These are phyloP conservation scores for Meredithiella fracta DNA, from an alignment of 2,329 filamentous ascomycete genomes.

Conservation along the genomic window DNA sequence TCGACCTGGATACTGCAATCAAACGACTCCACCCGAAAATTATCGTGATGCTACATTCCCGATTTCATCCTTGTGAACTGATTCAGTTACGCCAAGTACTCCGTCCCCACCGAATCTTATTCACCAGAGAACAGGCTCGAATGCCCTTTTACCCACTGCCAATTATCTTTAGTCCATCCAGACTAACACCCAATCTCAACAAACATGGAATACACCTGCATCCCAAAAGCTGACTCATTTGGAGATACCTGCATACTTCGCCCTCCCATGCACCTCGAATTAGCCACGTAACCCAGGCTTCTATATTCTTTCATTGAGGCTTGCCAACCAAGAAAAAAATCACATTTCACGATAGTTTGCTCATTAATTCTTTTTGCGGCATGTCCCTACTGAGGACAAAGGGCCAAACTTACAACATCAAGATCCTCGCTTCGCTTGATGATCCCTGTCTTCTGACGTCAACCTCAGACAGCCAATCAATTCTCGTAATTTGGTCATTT, in stretches of 20 bases:
- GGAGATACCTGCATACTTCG: too few relatives aligned
- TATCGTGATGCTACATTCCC: not conserved
- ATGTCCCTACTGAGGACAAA: not conserved
- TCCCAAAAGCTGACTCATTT: too few relatives aligned
- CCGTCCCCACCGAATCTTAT: not conserved
- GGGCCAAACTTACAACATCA: not conserved
- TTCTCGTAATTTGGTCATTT: not conserved
- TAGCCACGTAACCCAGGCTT: not conserved
- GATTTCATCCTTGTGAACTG: not conserved
- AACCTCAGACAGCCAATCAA: not conserved
- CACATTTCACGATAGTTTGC: not conserved
- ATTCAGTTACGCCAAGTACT: not conserved
- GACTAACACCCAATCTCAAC: too few relatives aligned
- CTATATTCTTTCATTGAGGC: too few relatives aligned
- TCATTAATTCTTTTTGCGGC: not conserved
- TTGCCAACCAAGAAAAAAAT: not conserved
- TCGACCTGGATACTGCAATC: not conserved
- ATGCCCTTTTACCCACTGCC: not conserved
- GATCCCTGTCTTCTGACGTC: slow-evolving; percentile 2
- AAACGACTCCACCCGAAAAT: not conserved
- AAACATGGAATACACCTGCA: too few relatives aligned
- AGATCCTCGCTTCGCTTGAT: not conserved
- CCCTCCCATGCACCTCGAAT: too few relatives aligned
- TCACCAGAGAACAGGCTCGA: not conserved
- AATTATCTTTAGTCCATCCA: too few relatives aligned